These are phyloP conservation scores for Acacia crassicarpa DNA, from an alignment of 306 rosid species.

Conservation along the genomic window DNA sequence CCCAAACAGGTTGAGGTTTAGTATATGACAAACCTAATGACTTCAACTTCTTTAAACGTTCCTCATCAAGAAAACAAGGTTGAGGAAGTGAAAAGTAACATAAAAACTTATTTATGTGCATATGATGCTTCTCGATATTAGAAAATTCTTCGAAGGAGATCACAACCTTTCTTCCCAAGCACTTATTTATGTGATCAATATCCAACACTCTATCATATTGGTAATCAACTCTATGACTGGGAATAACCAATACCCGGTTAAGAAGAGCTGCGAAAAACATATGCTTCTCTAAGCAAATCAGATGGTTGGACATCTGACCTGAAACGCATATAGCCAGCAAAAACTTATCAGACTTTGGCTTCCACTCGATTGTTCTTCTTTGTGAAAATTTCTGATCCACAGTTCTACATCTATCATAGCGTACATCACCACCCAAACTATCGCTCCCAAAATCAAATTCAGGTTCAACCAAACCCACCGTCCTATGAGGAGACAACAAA, in stretches of 20 bases:
- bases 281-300: constrained; percentile 88
- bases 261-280: constrained; percentile 81
- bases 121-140: constrained; percentile 47
- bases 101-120: constrained; percentile 57
- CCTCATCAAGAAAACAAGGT: constrained; percentile 71
- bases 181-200: constrained; percentile 66
- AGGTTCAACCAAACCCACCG: constrained; percentile 34
- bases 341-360: constrained; percentile 56
- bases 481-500: constrained; percentile 49
- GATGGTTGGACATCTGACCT: constrained; percentile 86
- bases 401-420: constrained; percentile 47
- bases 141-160: constrained; percentile 67
- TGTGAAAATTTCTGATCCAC: constrained; percentile 50
- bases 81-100: constrained; percentile 77
- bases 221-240: constrained; percentile 70
- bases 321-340: constrained; percentile 71
- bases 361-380: constrained; percentile 75
- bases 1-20: constrained; percentile 62
- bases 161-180: constrained; percentile 63
- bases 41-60: constrained; percentile 66
- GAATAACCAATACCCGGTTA: constrained; percentile 67
- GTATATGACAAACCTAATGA: constrained; percentile 57
- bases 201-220: constrained; percentile 70
- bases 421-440: constrained; percentile 32
- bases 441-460: constrained; percentile 35